Conservation (phyloP, 306 rosid species). For the Casuarina equisetifolia region DNA sequence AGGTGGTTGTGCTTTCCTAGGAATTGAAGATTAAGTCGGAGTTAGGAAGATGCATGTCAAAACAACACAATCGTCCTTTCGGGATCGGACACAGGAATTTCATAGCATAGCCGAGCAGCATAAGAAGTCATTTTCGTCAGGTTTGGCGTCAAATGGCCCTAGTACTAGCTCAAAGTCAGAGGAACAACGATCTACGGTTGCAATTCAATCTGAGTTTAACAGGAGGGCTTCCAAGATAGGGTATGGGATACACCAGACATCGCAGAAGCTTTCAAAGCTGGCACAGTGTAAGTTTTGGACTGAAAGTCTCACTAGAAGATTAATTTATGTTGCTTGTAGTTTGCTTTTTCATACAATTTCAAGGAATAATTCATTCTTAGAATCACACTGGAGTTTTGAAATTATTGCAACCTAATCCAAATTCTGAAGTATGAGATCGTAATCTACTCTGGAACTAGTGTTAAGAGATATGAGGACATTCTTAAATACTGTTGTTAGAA, state of each 20-base stretch:
- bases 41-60: slow-evolving; percentile 55
- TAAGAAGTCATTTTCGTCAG: slow-evolving; percentile 60
- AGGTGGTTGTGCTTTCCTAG: slow-evolving; percentile 40
- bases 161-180: slow-evolving; percentile 61
- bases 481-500: neutral
- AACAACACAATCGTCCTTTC: slow-evolving; percentile 67
- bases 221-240: slow-evolving; percentile 86
- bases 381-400: neutral
- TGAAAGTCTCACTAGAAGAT: neutral
- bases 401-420: neutral
- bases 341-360: neutral
- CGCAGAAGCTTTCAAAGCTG: slow-evolving; percentile 88
- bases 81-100: slow-evolving; percentile 88
- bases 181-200: slow-evolving; percentile 66
- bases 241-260: slow-evolving; percentile 86
- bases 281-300: slow-evolving; percentile 68
- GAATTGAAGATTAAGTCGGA: slow-evolving; percentile 25
- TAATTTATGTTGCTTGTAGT: neutral
- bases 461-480: neutral
- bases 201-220: slow-evolving; percentile 81
- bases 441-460: neutral
- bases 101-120: slow-evolving; percentile 70
- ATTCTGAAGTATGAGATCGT: neutral
- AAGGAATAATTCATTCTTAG: neutral
- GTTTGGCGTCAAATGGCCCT: slow-evolving; percentile 51